Conservation (phyloP, 2,329 filamentous ascomycete species). For the Fusarium cicatricum region DNA sequence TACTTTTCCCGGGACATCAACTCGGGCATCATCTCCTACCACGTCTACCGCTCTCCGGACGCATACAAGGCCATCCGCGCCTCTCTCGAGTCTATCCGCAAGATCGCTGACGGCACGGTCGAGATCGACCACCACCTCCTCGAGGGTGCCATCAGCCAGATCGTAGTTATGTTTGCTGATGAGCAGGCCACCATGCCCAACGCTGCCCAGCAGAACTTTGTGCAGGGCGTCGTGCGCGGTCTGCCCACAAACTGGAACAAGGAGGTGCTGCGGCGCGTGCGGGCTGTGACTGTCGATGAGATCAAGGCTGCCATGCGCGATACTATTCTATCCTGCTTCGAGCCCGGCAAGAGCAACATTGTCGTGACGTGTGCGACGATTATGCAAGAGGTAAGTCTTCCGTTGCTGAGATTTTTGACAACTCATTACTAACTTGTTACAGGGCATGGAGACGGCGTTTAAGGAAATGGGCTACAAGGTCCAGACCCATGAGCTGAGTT, state of each 20-base stretch:
- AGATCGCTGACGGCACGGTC: constrained; percentile 75
- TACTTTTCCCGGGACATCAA: constrained; percentile 81
- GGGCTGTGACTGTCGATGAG: constrained; percentile 77
- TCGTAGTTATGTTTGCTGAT: constrained; percentile 87
- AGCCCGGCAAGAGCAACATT: constrained; percentile 81
- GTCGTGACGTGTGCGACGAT: constrained; percentile 88
- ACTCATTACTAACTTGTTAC: constrained; percentile 19
- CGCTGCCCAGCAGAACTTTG: constrained; percentile 85
- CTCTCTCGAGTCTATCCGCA: constrained; percentile 76
- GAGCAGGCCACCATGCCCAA: constrained; percentile 86
- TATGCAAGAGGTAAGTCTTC: constrained; percentile 77
- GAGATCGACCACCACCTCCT: constrained; percentile 83
- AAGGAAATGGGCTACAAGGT: constrained; percentile 80
- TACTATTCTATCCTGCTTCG: constrained; percentile 81
- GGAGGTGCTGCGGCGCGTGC: constrained; percentile 78
- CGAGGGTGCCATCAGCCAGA: constrained; percentile 88
- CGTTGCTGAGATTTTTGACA: not conserved
- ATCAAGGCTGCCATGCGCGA: constrained; percentile 78
- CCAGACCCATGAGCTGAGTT: constrained; percentile 74
- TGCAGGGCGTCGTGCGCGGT: constrained; percentile 79
- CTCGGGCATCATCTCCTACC: constrained; percentile 81
- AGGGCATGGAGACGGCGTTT: constrained; percentile 82
- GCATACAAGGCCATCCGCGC: constrained; percentile 85
- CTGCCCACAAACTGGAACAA: constrained; percentile 81
- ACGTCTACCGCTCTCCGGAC: constrained; percentile 90